phyloP scores from a whole-genome alignment of 805 yeast genomes.

The Saturnispora quitensis region DNA sequence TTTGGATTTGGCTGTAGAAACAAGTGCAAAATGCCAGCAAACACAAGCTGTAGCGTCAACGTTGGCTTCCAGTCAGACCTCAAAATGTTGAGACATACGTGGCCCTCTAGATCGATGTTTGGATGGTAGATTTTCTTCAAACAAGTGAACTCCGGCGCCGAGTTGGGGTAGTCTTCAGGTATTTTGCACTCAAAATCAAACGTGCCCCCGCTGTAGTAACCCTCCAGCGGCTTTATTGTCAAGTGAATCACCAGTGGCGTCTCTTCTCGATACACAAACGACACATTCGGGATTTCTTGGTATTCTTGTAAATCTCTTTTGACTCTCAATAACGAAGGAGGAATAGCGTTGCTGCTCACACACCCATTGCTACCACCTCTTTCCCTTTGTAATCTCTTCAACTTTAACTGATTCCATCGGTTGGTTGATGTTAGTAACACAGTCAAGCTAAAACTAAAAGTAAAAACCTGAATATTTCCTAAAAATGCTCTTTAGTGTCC shows the following conservation, averaged over 20 bases:
- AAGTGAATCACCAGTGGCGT: conserved; percentile 58
- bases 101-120: conserved; percentile 83
- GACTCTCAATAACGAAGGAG: conserved; percentile 45
- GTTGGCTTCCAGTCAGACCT: conserved; percentile 98
- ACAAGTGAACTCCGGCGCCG: conserved; percentile 80
- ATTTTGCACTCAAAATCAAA: conserved; percentile 62
- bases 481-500: background rate
- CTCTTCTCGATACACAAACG: conserved; percentile 33
- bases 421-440: background rate
- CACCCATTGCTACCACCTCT: conserved; percentile 14
- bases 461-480: too few relatives aligned
- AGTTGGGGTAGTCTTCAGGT: conserved; percentile 76
- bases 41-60: conserved; percentile 65
- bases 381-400: conserved; percentile 25
- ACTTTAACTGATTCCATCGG: conserved; percentile 16
- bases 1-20: conserved; percentile 86
- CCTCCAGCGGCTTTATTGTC: conserved; percentile 56
- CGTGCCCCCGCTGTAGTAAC: conserved; percentile 59
- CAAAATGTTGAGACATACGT: conserved; percentile 81
- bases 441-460: too few relatives aligned
- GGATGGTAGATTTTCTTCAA: conserved; percentile 78
- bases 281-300: conserved; percentile 38
- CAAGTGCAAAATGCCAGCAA: conserved; percentile 77
- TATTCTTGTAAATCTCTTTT: conserved; percentile 69
- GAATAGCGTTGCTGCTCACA: conserved; percentile 4